A percentile compares a stretch with the other conserved stretches of the same genome.
Evolutionary conservation across 1,284 basidiomycete species (phyloP).

Genomic region (Trichosporon sp.): DNA sequence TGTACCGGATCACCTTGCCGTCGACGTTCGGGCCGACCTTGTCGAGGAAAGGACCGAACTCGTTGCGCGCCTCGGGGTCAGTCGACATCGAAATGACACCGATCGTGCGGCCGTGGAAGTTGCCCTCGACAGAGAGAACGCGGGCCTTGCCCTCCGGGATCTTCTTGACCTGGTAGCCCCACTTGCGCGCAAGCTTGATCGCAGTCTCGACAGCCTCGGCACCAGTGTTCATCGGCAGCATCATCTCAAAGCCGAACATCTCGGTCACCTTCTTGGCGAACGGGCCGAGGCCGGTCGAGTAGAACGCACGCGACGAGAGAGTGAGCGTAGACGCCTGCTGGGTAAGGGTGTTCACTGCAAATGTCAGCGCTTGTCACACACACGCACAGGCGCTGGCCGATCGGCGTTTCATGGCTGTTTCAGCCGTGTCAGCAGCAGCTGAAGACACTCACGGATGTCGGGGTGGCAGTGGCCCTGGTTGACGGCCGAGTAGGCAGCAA

Average conservation of each 20-base stretch:
- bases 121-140: conserved; percentile 79
- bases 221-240: conserved; percentile 99
- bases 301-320: conserved; percentile 91
- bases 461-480: conserved; percentile 97
- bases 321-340: conserved; percentile 86
- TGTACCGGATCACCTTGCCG: conserved; percentile 66
- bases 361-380: too few relatives aligned
- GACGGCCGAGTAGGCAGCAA: conserved; percentile 93
- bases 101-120: conserved; percentile 93
- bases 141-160: conserved; percentile 77
- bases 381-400: too few relatives aligned
- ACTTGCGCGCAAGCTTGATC: conserved; percentile 74
- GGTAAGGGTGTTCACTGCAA: conserved; percentile 73
- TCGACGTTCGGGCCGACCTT: conserved; percentile 67
- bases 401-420: too few relatives aligned
- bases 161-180: conserved; percentile 82
- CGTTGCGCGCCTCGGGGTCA: conserved; percentile 79
- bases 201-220: conserved; percentile 95
- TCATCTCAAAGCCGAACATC: conserved; percentile 86
- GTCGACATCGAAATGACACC: conserved; percentile 92
- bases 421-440: too few relatives aligned
- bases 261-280: conserved; percentile 82
- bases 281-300: conserved; percentile 82
- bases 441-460: conserved; percentile 42
- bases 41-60: conserved; percentile 86